A percentile compares a stretch with the other conserved stretches of the same genome.
Conservation (phyloP, 306 rosid species). For the Rosa multiflora region DNA sequence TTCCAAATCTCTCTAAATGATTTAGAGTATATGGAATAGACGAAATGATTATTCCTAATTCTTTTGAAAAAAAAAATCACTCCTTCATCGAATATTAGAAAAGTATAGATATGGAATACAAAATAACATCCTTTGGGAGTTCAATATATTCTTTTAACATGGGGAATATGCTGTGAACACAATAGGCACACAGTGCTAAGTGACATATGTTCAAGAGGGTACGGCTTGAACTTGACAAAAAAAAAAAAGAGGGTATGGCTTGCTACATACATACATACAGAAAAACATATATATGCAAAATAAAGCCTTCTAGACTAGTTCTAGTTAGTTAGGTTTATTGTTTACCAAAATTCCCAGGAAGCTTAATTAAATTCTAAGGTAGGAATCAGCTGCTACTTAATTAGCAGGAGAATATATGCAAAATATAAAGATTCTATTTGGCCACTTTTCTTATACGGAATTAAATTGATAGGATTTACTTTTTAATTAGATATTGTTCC, state of each 20-base stretch:
- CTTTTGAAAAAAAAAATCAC: not conserved
- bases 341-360: not conserved
- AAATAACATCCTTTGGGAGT: not conserved
- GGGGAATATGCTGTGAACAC: not conserved
- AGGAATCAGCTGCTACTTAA: conserved; percentile 14
- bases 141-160: not conserved
- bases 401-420: conserved; percentile 26
- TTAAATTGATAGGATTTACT: conserved; percentile 20
- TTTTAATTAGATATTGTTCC: conserved; percentile 24
- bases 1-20: not conserved
- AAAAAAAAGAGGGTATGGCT: not conserved
- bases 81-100: not conserved
- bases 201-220: not conserved
- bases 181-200: not conserved
- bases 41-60: not conserved
- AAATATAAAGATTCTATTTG: conserved; percentile 15
- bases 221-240: no score
- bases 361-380: not conserved
- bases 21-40: not conserved
- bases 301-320: not conserved
- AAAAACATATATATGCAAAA: not conserved
- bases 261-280: not conserved
- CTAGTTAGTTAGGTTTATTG: no score
- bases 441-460: not conserved
- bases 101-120: not conserved